Conservation (phyloP, 257 asterid genomes). For the Anisodus tanguticus region DNA sequence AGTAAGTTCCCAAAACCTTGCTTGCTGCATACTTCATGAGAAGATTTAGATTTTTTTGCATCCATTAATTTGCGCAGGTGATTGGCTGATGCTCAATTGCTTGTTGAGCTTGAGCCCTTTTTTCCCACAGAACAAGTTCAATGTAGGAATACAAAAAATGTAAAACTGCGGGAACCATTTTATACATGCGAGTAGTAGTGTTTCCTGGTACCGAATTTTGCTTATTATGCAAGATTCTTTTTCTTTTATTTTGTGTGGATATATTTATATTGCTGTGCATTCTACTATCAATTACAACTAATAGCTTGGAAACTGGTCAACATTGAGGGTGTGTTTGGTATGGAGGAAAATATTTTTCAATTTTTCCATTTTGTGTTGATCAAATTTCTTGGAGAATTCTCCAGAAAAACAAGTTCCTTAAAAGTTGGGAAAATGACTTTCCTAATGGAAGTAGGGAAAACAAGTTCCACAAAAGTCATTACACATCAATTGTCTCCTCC, state of each 20-base stretch:
- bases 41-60: background rate
- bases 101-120: slow-evolving; percentile 21
- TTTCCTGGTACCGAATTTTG: background rate
- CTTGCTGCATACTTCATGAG: background rate
- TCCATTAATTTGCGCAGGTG: background rate
- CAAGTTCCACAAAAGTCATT: too few species aligned
- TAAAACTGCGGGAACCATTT: background rate
- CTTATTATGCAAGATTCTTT: background rate
- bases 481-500: too few species aligned
- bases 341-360: too few species aligned
- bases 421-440: too few species aligned
- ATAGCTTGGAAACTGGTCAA: background rate
- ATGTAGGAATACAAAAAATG: background rate
- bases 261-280: background rate
- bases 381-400: too few species aligned
- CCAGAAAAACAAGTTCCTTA: too few species aligned
- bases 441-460: too few species aligned
- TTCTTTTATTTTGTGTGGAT: background rate
- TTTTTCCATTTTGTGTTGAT: too few species aligned
- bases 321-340: too few species aligned
- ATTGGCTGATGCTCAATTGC: background rate
- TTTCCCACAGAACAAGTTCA: background rate
- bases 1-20: slow-evolving; percentile 49
- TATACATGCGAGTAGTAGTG: background rate
- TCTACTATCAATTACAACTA: background rate